phyloP scores from a whole-genome alignment of 1,139 yeast genomes.

The Hanseniaspora uvarum region DNA sequence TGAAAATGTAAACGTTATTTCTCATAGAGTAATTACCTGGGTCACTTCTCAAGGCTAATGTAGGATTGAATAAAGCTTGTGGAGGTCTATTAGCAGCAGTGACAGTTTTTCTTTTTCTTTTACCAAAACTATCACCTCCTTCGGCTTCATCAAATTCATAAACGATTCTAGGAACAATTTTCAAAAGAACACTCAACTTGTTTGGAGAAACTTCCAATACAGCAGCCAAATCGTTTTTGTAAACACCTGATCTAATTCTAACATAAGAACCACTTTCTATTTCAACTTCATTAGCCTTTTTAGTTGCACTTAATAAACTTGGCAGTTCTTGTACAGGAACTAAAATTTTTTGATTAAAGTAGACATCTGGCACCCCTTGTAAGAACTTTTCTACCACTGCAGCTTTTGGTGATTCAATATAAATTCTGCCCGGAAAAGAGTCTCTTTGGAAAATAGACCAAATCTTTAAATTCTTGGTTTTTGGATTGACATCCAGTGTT shows the following conservation, averaged over 20 bases:
- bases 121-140: conserved; percentile 28
- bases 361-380: conserved; percentile 76
- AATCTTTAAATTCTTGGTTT: conserved; percentile 51
- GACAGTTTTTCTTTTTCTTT: conserved; percentile 41
- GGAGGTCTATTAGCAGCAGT: conserved; percentile 60
- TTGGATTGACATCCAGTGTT: conserved; percentile 36
- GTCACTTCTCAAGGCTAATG: conserved; percentile 56
- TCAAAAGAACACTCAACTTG: conserved; percentile 85
- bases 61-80: conserved; percentile 72
- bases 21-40: conserved; percentile 54
- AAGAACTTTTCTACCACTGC: conserved; percentile 86
- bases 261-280: conserved; percentile 87
- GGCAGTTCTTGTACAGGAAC: conserved; percentile 96
- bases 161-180: conserved; percentile 85
- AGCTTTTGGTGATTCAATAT: conserved; percentile 86
- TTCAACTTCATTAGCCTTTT: conserved; percentile 73
- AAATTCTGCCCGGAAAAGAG: conserved; percentile 79
- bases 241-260: conserved; percentile 80
- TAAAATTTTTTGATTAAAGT: conserved; percentile 61
- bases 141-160: conserved; percentile 52
- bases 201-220: conserved; percentile 90
- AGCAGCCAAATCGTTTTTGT: conserved; percentile 84
- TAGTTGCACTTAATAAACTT: conserved; percentile 75
- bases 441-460: conserved; percentile 93
- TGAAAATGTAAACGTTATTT: conserved; percentile 61